Conservation (phyloP, 768 basidiomycete species). For the Mycena belliarum region DNA sequence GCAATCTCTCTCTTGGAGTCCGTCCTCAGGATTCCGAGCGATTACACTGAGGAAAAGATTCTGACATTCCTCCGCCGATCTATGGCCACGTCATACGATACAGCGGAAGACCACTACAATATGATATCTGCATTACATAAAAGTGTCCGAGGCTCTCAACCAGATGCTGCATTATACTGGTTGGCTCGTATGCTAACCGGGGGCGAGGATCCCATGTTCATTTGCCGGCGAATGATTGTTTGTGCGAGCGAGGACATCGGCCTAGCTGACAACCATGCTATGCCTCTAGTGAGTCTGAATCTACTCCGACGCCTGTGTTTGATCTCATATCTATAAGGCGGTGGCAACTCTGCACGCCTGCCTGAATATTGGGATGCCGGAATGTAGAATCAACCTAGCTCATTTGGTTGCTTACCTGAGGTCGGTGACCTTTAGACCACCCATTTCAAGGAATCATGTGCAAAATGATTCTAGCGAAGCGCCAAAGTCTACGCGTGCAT, state of each 20-base stretch:
- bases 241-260: constrained; percentile 89
- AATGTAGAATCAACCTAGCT: constrained; percentile 76
- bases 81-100: constrained; percentile 68
- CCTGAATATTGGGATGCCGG: constrained; percentile 77
- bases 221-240: constrained; percentile 73
- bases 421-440: neutral
- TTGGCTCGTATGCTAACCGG: constrained; percentile 79
- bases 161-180: constrained; percentile 84
- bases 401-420: constrained; percentile 77
- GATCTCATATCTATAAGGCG: constrained; percentile 42
- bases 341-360: constrained; percentile 64
- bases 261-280: constrained; percentile 72
- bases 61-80: constrained; percentile 61
- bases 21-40: constrained; percentile 47
- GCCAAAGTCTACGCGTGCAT: constrained; percentile 78
- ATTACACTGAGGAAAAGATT: constrained; percentile 47
- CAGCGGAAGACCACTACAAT: constrained; percentile 74
- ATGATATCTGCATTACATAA: constrained; percentile 88
- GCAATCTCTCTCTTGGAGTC: constrained; percentile 80
- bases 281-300: constrained; percentile 60
- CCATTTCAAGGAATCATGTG: too few species aligned
- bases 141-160: constrained; percentile 74
- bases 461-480: constrained; percentile 44
- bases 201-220: constrained; percentile 80
- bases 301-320: neutral